phyloP scores from a whole-genome alignment of 2,329 filamentous ascomycete genomes.

The Aspergillus ochraceus region DNA sequence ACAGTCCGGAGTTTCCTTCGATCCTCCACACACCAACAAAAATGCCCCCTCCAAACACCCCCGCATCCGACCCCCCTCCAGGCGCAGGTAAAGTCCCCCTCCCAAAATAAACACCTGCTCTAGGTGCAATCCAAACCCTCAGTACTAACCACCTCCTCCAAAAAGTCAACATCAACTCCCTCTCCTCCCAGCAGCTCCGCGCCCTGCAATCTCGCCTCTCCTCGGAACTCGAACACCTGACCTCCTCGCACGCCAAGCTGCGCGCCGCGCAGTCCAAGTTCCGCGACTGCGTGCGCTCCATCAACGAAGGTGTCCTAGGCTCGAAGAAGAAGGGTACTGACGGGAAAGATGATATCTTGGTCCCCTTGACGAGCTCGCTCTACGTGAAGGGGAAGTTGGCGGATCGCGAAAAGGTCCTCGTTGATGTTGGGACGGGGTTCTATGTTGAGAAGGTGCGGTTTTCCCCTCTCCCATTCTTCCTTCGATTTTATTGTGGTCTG shows the following conservation, averaged over 20 bases:
- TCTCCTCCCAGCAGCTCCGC: conserved; percentile 81
- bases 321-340: conserved; percentile 35
- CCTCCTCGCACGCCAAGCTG: conserved; percentile 83
- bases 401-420: conserved; percentile 73
- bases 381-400: conserved; percentile 85
- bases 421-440: conserved; percentile 92
- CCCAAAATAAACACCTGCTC: neutral
- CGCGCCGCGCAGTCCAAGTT: conserved; percentile 90
- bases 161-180: conserved; percentile 67
- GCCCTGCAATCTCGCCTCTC: conserved; percentile 95
- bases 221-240: conserved; percentile 92
- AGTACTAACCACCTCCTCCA: neutral
- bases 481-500: neutral
- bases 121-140: neutral
- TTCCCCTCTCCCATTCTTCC: neutral
- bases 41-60: conserved; percentile 29
- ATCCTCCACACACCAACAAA: conserved; percentile 2
- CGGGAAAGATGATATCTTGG: conserved; percentile 62
- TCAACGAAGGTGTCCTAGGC: conserved; percentile 58
- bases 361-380: conserved; percentile 91
- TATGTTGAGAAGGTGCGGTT: conserved; percentile 79
- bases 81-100: conserved; percentile 17
- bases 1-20: neutral
- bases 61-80: conserved; percentile 26
- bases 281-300: conserved; percentile 79